These are phyloP conservation scores for Neoscytalidium dimidiatum DNA, from an alignment of 2,329 filamentous ascomycete genomes.

Conservation along the genomic window DNA sequence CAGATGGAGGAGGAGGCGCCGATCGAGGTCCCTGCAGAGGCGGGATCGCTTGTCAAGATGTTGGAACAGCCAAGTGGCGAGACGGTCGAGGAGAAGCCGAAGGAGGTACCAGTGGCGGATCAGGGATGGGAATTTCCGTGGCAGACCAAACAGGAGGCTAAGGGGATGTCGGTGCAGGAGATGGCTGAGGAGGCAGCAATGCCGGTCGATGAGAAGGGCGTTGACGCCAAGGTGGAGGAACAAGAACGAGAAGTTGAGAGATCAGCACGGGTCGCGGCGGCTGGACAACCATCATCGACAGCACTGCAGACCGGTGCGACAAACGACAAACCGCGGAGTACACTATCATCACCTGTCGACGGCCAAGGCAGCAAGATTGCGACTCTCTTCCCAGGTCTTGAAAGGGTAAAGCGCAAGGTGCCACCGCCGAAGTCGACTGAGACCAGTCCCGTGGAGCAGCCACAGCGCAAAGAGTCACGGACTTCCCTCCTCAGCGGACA, in stretches of 20 bases:
- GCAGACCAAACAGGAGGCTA: neutral
- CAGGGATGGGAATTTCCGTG: neutral
- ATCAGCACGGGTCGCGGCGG: neutral
- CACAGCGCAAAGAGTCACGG: slow-evolving; percentile 28
- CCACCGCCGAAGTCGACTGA: slow-evolving; percentile 35
- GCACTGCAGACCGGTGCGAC: neutral
- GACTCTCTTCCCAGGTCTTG: slow-evolving; percentile 21
- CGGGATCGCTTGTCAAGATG: neutral
- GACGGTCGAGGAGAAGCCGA: neutral
- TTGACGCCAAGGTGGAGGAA: neutral
- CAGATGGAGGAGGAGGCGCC: slow-evolving; percentile 6
- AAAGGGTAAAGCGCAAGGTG: slow-evolving; percentile 34
- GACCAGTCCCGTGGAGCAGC: neutral
- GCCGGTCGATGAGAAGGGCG: neutral
- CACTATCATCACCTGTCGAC: neutral
- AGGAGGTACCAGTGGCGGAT: neutral
- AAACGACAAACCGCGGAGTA: neutral
- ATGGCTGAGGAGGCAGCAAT: neutral
- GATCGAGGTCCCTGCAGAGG: neutral
- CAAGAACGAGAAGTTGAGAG: neutral
- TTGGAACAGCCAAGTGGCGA: neutral
- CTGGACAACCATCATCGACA: neutral
- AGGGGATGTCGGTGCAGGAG: neutral
- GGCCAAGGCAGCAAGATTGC: slow-evolving; percentile 20
- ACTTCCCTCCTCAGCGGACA: neutral